Evolutionary conservation across 2,329 filamentous ascomycete genomes (phyloP), one percentile per base, ranked within the genome.

Genomic region (Blumeria hordei): DNA sequence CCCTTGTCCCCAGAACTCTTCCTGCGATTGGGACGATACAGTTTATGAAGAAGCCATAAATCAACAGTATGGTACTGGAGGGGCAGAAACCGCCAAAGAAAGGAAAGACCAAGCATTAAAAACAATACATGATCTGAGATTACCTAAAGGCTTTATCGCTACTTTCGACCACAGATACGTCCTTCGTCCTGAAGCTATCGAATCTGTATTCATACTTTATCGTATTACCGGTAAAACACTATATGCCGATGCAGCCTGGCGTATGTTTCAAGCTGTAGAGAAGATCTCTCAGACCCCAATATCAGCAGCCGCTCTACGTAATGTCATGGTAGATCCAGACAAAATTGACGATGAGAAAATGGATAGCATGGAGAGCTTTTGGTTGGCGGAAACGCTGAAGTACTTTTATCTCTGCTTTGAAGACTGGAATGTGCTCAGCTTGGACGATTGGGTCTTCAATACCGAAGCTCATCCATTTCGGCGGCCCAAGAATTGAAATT

Each of bases 351-450:
- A 37, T 3, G 36, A 32, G 14, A 33, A 58, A 33, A 55, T 54
- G 0, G 77, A 83, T 62, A 70, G 70, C 37, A 76, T 77, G 68
- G 78, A 83, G 65, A 63, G 61, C 58, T 83, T 81, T 64, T 72
- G 79, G 66, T 77, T 81, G 62, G 79, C 78, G 0, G 79, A 83
- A 65, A 76, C 79, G 56, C 60, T 82, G 63, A 83, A 83, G 67
- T 82, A 82, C 61, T 69, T 71, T 33, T 82, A 77, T 65, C 60
- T 81, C 57, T 74, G 74, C 14, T 67, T 67, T 57, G 60, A 62
- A 32, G 64, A 79, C 45, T 73, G 73, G 6, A 69, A 70, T 32
- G 60, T 73, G 35, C 67, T 80, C 36, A 78, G 72, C 64, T 65
- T 83, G 64, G 78, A 83, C 66, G 71, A 79, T 8, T 81, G 71